A percentile compares a stretch with the other conserved stretches of the same genome.
These are phyloP conservation scores for Linum lewisii DNA, from an alignment of 345 rosid genomes.

Conservation along the genomic window DNA sequence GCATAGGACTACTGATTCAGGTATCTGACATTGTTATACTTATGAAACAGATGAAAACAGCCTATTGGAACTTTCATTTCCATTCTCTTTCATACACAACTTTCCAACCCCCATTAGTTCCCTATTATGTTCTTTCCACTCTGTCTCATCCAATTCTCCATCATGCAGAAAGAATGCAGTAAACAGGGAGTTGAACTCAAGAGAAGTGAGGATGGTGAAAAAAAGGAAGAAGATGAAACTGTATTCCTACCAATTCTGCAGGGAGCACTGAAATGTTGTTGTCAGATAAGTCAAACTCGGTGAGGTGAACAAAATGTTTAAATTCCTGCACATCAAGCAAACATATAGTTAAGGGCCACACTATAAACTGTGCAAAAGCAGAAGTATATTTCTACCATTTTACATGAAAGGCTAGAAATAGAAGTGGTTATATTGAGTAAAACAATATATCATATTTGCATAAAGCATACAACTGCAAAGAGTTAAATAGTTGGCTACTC, in stretches of 20 bases:
- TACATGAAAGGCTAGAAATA: not conserved
- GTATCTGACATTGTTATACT: too few relatives aligned
- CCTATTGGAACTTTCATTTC: too few relatives aligned
- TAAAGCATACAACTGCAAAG: too few relatives aligned
- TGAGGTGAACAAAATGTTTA: slow-evolving; percentile 52
- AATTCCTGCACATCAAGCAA: slow-evolving; percentile 41
- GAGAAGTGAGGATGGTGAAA: not conserved
- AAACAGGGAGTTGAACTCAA: not conserved
- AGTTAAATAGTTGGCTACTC: too few relatives aligned
- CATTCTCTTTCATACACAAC: too few relatives aligned
- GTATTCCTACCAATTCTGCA: slow-evolving; percentile 50
- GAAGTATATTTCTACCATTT: not conserved
- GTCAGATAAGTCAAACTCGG: slow-evolving; percentile 75
- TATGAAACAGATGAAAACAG: too few relatives aligned
- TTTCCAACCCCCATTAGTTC: too few relatives aligned
- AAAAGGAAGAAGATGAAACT: not conserved
- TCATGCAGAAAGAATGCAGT: not conserved
- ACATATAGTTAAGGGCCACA: slow-evolving; percentile 5
- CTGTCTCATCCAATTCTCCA: not conserved
- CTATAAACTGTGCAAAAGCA: not conserved
- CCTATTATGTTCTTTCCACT: not conserved
- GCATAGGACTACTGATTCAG: too few relatives aligned
- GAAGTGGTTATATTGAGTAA: not conserved
- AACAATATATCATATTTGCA: too few relatives aligned
- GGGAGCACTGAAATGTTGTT: slow-evolving; percentile 75